These are phyloP conservation scores for Hyphopichia homilentoma DNA, from an alignment of 805 yeast species.

Conservation along the genomic window DNA sequence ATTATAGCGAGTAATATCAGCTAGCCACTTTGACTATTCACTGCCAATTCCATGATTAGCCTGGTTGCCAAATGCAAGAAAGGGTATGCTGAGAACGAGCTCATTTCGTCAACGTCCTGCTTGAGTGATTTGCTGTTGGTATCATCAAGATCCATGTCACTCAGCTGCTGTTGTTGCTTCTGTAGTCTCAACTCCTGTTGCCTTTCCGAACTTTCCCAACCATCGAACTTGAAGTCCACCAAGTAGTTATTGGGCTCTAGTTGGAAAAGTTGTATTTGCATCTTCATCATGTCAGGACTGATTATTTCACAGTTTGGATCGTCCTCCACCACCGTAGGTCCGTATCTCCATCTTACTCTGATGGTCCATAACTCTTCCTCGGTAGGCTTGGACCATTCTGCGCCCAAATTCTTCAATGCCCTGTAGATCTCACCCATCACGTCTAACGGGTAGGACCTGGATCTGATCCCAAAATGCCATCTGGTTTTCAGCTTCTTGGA, in stretches of 20 bases:
- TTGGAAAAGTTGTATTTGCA: slow-evolving; percentile 95
- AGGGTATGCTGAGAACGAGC: slow-evolving; percentile 94
- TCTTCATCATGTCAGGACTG: slow-evolving; percentile 82
- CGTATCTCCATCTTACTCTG: slow-evolving; percentile 88
- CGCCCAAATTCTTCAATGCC: slow-evolving; percentile 88
- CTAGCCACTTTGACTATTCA: slow-evolving; percentile 66
- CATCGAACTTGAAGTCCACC: slow-evolving; percentile 96
- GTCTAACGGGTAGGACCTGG: slow-evolving; percentile 93
- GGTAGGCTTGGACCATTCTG: slow-evolving; percentile 95
- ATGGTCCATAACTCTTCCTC: slow-evolving; percentile 97
- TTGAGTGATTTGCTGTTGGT: slow-evolving; percentile 12
- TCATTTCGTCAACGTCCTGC: slow-evolving; percentile 61
- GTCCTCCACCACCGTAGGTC: slow-evolving; percentile 28
- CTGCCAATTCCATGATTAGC: slow-evolving; percentile 94
- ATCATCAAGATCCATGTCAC: slow-evolving; percentile 5
- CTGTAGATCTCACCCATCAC: slow-evolving; percentile 98
- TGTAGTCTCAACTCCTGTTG: not conserved
- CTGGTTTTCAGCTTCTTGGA: slow-evolving; percentile 87
- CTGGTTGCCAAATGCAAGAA: slow-evolving; percentile 89
- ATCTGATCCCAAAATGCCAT: slow-evolving; percentile 98
- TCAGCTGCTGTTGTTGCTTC: slow-evolving; percentile 1
- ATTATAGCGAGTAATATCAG: too few relatives aligned
- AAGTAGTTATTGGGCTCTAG: slow-evolving; percentile 93
- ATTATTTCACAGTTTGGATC: slow-evolving; percentile 17
- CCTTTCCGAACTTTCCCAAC: slow-evolving; percentile 62